Evolutionary conservation across 2,329 filamentous ascomycete species (phyloP), one percentile per base, ranked within the genome.

Genomic region (Camillea tinctor): DNA sequence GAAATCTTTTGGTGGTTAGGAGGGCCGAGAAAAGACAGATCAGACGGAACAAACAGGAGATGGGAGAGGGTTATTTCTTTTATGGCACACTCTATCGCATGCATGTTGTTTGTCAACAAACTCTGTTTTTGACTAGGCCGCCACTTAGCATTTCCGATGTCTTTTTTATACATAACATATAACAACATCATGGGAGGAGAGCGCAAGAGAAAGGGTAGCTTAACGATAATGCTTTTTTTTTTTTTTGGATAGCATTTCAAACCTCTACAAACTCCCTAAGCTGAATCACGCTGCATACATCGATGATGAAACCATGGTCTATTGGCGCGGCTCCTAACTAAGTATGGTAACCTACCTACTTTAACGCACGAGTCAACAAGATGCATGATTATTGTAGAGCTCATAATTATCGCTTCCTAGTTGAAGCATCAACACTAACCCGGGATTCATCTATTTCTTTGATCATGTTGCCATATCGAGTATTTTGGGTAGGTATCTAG

Each of bases 161-260:
- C 36, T 4, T 44, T 44, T 26, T 26, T 30, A 30, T 30, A 30
- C 36, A n/a, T 44, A 44, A n/a, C 36, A n/a, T 44, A 17, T 4
- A 15, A 17, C 13, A n/a, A 4, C 11, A 44, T 44, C 36, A 44
- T 44, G 36, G n/a, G 36, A 44, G 36, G 36, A n/a, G 13, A 11
- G 36, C 7, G 26, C n/a, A 9, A 7, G 13, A 9, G 26, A 9
- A n/a, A 17, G 36, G n/a, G 36, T 44, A 44, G 36, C 36, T 44
- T 44, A n/a, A 44, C 52, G 56, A 49, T 63, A 61, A 63, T 63
- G 63, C 58, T 64, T 60, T 56, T 58, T 57, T 61, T 63, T 61
- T 56, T 64, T 60, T 56, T 58, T 57, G 56, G 61, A 64, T 61
- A 59, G 57, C 59, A 22, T 20, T n/a, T 24, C 26, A 58, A 54